Base-by-base conservation (phyloP, 208 protist genomes). In the Vickermania ingenoplastis region DNA sequence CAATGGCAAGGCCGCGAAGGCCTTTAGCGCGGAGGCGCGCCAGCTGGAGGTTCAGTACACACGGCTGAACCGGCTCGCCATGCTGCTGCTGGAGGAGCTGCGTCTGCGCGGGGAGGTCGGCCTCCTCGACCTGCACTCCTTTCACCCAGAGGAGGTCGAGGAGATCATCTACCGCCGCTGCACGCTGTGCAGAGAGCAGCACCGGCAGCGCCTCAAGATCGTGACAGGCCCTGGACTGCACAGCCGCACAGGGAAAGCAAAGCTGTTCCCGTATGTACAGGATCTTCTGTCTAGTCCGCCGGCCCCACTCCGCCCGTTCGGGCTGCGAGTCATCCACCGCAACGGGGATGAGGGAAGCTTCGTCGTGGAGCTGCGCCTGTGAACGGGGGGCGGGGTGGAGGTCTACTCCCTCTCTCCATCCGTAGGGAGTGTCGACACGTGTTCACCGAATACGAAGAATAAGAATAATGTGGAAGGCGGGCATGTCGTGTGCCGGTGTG, bases 111-210 rank as follows among this genome's bases (percentile, higher is more conserved):
- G 5, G 17, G 58, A 78, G 28, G 62, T 61, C 17, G 77, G 61
- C 29, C 79, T 74, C 17, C 67, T 94, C 2, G 87, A 94, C 56
- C 63, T 94, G 14, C 87, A 94, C 67, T 78, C 77, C 25, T 94
- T 94, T 62, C 83, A 94, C 67, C 65, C 69, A 21, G 57, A 69
- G 0, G 87, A 94, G 72, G 81, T 68, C 25, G 53, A 79, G 27
- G 87, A 88, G 54, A 79, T 91, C 31, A 57, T 91, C 7, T 26
- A 27, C 7, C 50, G 50, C 7, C 50, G 50, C 22, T 13, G 5
- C 24, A 7, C 5, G 50, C 13, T 26, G 7, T 54, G 50, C 50
- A 28, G n/a, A 7, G 24, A 54, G 24, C 50, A 21, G 24, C 50
- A 21, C 7, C 21, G 5, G 24, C 24, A 7, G 13, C 7, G 5